These are phyloP conservation scores for Trametes villosa DNA, from an alignment of 768 basidiomycete genomes.

Conservation along the genomic window DNA sequence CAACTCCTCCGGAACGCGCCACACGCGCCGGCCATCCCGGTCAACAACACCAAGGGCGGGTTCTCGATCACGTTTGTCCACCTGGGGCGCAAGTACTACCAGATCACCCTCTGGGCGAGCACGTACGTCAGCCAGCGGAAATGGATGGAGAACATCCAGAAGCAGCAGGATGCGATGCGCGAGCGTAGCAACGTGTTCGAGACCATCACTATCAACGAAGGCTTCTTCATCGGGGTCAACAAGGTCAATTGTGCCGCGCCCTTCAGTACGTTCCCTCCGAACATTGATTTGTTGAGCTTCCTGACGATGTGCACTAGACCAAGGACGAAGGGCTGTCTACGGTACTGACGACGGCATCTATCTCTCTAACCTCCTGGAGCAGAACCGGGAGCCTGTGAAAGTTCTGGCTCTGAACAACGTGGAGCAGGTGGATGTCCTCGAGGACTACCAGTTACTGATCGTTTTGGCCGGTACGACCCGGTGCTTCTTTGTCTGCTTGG, in stretches of 20 bases:
- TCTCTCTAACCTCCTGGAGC: conserved; percentile 82
- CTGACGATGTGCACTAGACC: conserved; percentile 52
- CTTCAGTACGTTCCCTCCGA: conserved; percentile 62
- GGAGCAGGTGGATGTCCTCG: conserved; percentile 92
- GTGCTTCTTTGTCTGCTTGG: background rate
- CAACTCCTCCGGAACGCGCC: conserved; percentile 44
- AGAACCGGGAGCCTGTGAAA: conserved; percentile 81
- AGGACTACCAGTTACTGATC: conserved; percentile 93
- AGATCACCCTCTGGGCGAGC: conserved; percentile 88
- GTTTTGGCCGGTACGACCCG: conserved; percentile 87
- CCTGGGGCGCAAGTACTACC: conserved; percentile 91
- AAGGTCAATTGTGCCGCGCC: conserved; percentile 92
- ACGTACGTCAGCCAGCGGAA: conserved; percentile 86
- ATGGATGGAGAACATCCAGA: conserved; percentile 91
- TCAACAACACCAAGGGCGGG: conserved; percentile 75
- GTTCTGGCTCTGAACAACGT: conserved; percentile 90
- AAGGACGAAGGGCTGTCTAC: conserved; percentile 86
- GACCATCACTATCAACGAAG: conserved; percentile 80
- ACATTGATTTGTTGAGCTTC: background rate
- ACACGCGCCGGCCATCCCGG: conserved; percentile 51
- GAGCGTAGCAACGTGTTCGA: conserved; percentile 90
- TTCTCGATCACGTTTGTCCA: conserved; percentile 93
- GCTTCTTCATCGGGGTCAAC: conserved; percentile 84
- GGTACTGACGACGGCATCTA: conserved; percentile 99
- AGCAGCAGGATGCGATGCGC: conserved; percentile 84